Percentiles rank a stretch among this genome's conserved stretches.
phyloP scores from a whole-genome alignment of 805 yeast genomes.

The Isabelozyma heimii region DNA sequence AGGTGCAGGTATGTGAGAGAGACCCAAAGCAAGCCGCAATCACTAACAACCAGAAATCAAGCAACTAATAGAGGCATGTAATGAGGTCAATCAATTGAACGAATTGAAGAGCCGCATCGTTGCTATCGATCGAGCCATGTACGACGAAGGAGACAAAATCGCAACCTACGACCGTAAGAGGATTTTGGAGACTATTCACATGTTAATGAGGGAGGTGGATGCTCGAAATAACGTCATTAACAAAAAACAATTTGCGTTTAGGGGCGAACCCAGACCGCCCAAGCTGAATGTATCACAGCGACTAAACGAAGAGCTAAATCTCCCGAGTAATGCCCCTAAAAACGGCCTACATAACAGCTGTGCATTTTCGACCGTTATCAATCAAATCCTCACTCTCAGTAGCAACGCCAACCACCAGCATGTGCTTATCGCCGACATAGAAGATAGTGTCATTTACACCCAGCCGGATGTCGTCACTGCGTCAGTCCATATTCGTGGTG shows the following conservation, averaged over 20 bases:
- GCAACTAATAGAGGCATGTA: constrained; percentile 6
- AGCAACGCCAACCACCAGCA: constrained; percentile 2
- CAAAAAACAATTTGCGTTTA: constrained; percentile 19
- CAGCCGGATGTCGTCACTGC: constrained; percentile 2
- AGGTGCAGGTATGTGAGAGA: background rate
- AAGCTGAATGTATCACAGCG: too few species aligned
- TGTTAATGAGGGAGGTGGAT: constrained; percentile 18
- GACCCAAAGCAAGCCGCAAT: background rate
- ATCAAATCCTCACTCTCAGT: too few species aligned
- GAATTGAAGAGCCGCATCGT: constrained; percentile 4
- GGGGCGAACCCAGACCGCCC: constrained; percentile 25
- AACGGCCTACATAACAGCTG: too few species aligned
- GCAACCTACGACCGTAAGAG: constrained; percentile 20
- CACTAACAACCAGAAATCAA: constrained; percentile 6
- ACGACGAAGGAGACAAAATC: background rate
- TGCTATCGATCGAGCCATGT: constrained; percentile 5
- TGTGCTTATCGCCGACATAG: constrained; percentile 11
- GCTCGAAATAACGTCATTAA: constrained; percentile 13
- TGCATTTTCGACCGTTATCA: too few species aligned
- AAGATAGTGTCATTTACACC: constrained; percentile 3
- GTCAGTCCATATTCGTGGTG: constrained; percentile 22
- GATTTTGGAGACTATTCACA: constrained; percentile 11
- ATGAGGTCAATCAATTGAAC: constrained; percentile 1
- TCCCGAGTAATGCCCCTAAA: too few species aligned
- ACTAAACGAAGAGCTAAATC: too few species aligned